phyloP scores from a whole-genome alignment of 108 stramenopile species.

The Fragilaria crotonensis region DNA sequence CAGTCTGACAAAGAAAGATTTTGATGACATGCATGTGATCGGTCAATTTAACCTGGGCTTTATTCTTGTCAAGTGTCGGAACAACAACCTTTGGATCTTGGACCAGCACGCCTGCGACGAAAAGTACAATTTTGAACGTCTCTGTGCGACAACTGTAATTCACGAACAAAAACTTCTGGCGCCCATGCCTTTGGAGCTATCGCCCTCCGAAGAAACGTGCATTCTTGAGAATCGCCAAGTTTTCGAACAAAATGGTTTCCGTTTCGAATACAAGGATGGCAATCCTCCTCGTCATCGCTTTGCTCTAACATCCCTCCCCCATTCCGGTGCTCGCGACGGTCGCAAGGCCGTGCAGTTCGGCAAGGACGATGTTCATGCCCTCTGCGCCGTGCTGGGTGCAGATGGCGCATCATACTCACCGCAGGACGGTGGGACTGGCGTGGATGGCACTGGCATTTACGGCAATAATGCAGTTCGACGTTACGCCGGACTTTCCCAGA shows the following conservation, averaged over 20 bases:
- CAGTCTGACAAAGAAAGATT: conserved; percentile 54
- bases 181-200: conserved; percentile 81
- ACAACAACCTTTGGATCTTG: conserved; percentile 88
- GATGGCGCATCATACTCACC: conserved; percentile 44
- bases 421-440: conserved; percentile 62
- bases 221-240: conserved; percentile 83
- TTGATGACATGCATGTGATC: conserved; percentile 69
- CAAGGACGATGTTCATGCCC: conserved; percentile 84
- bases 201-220: conserved; percentile 82
- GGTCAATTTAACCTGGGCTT: conserved; percentile 97
- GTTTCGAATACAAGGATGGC: conserved; percentile 59
- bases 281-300: conserved; percentile 79
- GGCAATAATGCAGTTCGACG: conserved; percentile 82
- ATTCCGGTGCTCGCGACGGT: conserved; percentile 82
- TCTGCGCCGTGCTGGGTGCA: conserved; percentile 82
- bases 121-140: conserved; percentile 70
- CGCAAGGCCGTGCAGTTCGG: conserved; percentile 90
- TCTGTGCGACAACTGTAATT: conserved; percentile 62
- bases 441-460: conserved; percentile 60
- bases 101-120: conserved; percentile 95
- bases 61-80: conserved; percentile 71
- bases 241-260: conserved; percentile 91
- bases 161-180: conserved; percentile 75
- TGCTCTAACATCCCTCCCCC: conserved; percentile 81
- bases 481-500: conserved; percentile 42